A percentile compares a stretch with the other conserved stretches of the same genome.
phyloP scores from a whole-genome alignment of 345 rosid genomes.

The Noccaea caerulescens region DNA sequence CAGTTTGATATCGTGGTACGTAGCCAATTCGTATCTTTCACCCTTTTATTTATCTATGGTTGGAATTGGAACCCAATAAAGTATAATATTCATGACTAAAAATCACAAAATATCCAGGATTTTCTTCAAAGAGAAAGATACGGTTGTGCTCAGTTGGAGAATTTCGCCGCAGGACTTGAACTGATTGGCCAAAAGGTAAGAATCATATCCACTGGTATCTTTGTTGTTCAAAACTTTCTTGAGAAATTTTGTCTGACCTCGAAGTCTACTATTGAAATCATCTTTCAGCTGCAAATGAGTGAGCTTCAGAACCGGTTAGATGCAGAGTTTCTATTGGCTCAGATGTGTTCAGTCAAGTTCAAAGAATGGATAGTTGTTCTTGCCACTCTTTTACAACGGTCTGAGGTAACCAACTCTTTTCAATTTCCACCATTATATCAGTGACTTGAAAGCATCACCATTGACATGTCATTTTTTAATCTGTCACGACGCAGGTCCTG shows the following conservation, averaged over 20 bases:
- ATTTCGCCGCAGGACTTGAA: constrained; percentile 91
- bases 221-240: too few species aligned
- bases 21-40: constrained; percentile 10
- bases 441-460: neutral
- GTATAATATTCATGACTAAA: constrained; percentile 20
- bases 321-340: constrained; percentile 95
- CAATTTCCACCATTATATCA: neutral
- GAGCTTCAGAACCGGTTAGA: constrained; percentile 89
- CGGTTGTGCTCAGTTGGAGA: constrained; percentile 85
- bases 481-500: constrained; percentile 61
- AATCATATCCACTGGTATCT: neutral
- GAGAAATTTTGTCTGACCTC: neutral
- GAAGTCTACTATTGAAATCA: constrained; percentile 7
- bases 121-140: constrained; percentile 93
- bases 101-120: constrained; percentile 57
- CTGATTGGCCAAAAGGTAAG: constrained; percentile 81
- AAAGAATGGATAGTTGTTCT: constrained; percentile 99
- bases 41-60: neutral
- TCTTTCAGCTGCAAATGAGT: constrained; percentile 87
- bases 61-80: constrained; percentile 18
- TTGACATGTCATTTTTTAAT: neutral
- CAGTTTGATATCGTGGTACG: constrained; percentile 98
- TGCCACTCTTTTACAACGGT: constrained; percentile 86
- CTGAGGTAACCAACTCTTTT: constrained; percentile 63
- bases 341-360: constrained; percentile 98